Conservation (phyloP, 2,329 filamentous ascomycete species). For the Sporothrix brunneoviolacea region DNA sequence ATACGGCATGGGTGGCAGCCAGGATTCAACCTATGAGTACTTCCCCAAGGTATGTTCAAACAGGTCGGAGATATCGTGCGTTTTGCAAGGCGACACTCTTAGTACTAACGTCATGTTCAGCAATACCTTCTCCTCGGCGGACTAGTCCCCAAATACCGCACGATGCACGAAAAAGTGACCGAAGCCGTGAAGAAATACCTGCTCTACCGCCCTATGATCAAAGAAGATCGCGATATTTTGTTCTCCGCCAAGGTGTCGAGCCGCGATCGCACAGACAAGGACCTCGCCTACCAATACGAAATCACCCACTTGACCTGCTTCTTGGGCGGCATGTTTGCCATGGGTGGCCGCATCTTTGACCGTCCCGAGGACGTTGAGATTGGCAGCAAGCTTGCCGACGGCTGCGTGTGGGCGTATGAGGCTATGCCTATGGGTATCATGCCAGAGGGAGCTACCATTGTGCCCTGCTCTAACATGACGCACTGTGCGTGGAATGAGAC, state of each 20-base stretch:
- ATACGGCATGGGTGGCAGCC: conserved; percentile 57
- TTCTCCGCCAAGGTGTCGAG: conserved; percentile 60
- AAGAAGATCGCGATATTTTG: conserved; percentile 61
- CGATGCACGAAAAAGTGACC: conserved; percentile 63
- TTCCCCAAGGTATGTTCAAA: conserved; percentile 46
- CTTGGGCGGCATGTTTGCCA: conserved; percentile 62
- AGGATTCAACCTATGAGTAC: conserved; percentile 68
- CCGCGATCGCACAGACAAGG: conserved; percentile 30
- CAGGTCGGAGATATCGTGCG: no score
- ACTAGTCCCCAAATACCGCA: conserved; percentile 61
- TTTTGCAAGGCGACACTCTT: no score
- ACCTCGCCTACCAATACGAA: conserved; percentile 49
- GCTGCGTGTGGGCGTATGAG: conserved; percentile 64
- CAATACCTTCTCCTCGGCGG: conserved; percentile 73
- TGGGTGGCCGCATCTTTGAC: conserved; percentile 57
- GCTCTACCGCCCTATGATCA: conserved; percentile 70
- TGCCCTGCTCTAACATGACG: conserved; percentile 40
- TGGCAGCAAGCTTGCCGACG: conserved; percentile 57
- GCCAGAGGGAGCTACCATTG: conserved; percentile 48
- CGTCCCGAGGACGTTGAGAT: conserved; percentile 54
- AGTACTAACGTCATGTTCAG: conserved; percentile 27
- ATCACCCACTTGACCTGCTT: conserved; percentile 61
- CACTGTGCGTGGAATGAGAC: conserved; percentile 50
- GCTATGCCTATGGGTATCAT: conserved; percentile 55
- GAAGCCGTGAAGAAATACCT: conserved; percentile 65